Conservation (phyloP, 2,329 filamentous ascomycete species). For the Phyllachora maydis region DNA sequence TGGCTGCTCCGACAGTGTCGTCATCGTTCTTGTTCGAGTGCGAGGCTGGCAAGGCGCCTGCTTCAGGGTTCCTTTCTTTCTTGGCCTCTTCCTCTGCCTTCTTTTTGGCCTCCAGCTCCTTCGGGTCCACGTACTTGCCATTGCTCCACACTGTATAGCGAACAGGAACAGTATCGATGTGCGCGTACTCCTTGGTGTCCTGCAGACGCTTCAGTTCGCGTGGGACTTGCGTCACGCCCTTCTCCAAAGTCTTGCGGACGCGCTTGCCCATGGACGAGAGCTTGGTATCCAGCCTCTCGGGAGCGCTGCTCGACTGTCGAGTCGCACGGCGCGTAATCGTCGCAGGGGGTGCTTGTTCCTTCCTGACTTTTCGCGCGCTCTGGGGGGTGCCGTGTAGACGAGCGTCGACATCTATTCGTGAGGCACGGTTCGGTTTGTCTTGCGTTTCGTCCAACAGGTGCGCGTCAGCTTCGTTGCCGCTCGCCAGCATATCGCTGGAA, state of each 20-base stretch:
- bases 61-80: constrained; percentile 9
- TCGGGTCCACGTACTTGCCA: constrained; percentile 33
- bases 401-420: too few species aligned
- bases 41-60: constrained; percentile 7
- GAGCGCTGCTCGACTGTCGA: constrained; percentile 20
- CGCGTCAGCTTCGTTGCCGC: neutral
- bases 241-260: constrained; percentile 29
- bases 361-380: constrained; percentile 13
- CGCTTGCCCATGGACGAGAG: constrained; percentile 38
- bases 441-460: neutral
- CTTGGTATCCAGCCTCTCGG: constrained; percentile 22
- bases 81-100: constrained; percentile 17
- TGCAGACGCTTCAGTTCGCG: constrained; percentile 38
- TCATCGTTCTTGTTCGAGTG: constrained; percentile 8
- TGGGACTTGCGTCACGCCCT: constrained; percentile 21
- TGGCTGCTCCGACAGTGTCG: constrained; percentile 8
- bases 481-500: too few species aligned
- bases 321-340: constrained; percentile 18
- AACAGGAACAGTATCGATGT: constrained; percentile 36
- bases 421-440: too few species aligned
- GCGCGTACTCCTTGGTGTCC: constrained; percentile 40
- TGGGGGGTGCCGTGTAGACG: constrained; percentile 13
- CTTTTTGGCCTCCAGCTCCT: constrained; percentile 13
- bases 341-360: too few species aligned
- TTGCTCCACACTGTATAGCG: constrained; percentile 42